phyloP scores from a whole-genome alignment of 768 basidiomycete genomes.

The Mycena rebaudengoi region DNA sequence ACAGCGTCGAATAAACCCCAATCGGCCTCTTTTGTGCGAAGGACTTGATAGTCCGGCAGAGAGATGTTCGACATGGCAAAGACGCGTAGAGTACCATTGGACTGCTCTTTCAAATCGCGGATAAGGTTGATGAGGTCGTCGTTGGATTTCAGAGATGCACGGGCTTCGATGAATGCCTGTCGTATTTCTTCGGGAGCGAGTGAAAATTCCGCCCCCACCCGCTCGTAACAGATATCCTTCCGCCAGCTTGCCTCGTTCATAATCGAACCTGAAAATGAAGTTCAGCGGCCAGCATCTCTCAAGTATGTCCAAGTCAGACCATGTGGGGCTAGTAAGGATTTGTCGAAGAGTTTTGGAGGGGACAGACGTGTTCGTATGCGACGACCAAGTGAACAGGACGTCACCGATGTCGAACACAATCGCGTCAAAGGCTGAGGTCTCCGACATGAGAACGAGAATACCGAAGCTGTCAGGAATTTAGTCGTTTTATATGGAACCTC shows the following conservation, averaged over 20 bases:
- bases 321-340: conserved; percentile 55
- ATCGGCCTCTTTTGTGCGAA: conserved; percentile 54
- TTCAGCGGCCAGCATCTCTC: too few relatives aligned
- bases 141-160: conserved; percentile 56
- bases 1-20: conserved; percentile 59
- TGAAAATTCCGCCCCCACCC: conserved; percentile 49
- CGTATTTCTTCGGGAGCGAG: conserved; percentile 49
- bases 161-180: conserved; percentile 55
- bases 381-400: conserved; percentile 64
- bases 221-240: conserved; percentile 54
- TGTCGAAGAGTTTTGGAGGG: conserved; percentile 48
- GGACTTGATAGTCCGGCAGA: conserved; percentile 55
- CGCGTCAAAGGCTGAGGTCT: conserved; percentile 31
- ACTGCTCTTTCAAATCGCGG: conserved; percentile 51
- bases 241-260: conserved; percentile 56
- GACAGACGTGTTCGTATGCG: conserved; percentile 52
- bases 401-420: conserved; percentile 66
- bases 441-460: not conserved
- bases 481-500: too few relatives aligned
- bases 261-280: too few relatives aligned
- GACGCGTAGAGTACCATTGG: conserved; percentile 45
- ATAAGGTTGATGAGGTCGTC: conserved; percentile 55
- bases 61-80: conserved; percentile 72
- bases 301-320: too few relatives aligned
- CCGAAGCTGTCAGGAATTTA: too few relatives aligned